A percentile compares a stretch with the other conserved stretches of the same genome.
These are phyloP conservation scores for Neonectria coccinea DNA, from an alignment of 2,329 filamentous ascomycete species.

Conservation along the genomic window DNA sequence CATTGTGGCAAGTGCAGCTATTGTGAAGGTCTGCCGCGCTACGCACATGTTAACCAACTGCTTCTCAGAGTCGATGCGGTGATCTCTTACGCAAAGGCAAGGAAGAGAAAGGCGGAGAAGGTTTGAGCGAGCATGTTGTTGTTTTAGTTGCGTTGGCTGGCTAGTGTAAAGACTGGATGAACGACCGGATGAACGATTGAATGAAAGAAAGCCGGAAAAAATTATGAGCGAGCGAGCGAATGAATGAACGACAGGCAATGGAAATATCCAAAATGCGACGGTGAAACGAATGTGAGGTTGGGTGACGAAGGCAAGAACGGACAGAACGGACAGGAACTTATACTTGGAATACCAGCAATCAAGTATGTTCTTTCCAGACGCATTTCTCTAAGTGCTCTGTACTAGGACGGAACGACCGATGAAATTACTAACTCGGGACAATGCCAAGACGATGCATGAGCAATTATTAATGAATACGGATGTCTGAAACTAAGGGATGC, in stretches of 20 bases:
- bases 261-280: slow-evolving; percentile 7
- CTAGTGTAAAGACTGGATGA: slow-evolving; percentile 1
- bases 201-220: slow-evolving; percentile 7
- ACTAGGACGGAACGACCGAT: background rate
- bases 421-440: too few species aligned
- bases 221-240: too few species aligned
- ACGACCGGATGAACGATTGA: slow-evolving; percentile 9
- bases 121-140: slow-evolving; percentile 34
- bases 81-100: slow-evolving; percentile 30
- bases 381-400: background rate
- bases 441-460: background rate
- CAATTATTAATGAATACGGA: background rate
- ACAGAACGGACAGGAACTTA: slow-evolving; percentile 9
- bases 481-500: background rate
- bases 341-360: background rate
- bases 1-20: slow-evolving; percentile 38
- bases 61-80: background rate
- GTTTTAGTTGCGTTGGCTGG: background rate
- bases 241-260: slow-evolving; percentile 15
- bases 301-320: background rate
- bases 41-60: background rate
- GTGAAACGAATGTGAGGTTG: slow-evolving; percentile 1
- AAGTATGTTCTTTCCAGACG: background rate
- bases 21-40: slow-evolving; percentile 37
- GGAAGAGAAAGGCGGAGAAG: slow-evolving; percentile 29